phyloP scores from a whole-genome alignment of 2,329 filamentous ascomycete species.

The Pseudocercospora vitis region DNA sequence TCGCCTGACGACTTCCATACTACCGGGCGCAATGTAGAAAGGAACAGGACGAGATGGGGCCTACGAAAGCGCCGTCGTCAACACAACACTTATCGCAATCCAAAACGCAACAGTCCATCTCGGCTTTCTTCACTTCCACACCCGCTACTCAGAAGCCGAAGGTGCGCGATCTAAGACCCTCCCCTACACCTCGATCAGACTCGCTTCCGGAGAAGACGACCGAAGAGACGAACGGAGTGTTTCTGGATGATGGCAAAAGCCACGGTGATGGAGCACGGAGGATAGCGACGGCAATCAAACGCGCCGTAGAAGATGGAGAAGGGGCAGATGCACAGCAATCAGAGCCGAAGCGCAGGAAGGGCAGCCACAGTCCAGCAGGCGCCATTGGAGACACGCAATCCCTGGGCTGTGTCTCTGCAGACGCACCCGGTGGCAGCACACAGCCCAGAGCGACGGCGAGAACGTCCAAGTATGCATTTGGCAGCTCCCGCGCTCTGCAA shows the following conservation, averaged over 20 bases:
- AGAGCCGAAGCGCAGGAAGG: slow-evolving; percentile 23
- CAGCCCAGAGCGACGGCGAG: slow-evolving; percentile 45
- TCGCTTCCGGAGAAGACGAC: neutral
- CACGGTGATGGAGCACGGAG: neutral
- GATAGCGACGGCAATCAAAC: slow-evolving; percentile 22
- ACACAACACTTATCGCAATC: slow-evolving; percentile 36
- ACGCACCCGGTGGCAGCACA: slow-evolving; percentile 21
- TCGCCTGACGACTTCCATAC: no score
- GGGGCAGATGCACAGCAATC: slow-evolving; percentile 20
- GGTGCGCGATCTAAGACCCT: slow-evolving; percentile 12
- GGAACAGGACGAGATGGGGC: neutral
- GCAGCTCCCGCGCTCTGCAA: slow-evolving; percentile 46
- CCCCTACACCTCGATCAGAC: slow-evolving; percentile 18
- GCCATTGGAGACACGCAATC: neutral
- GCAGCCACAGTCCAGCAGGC: slow-evolving; percentile 26
- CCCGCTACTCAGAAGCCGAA: slow-evolving; percentile 31
- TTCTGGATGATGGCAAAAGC: slow-evolving; percentile 39
- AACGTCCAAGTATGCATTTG: slow-evolving; percentile 62
- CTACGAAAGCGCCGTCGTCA: neutral
- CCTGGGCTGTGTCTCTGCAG: neutral
- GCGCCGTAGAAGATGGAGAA: slow-evolving; percentile 21
- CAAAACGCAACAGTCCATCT: slow-evolving; percentile 76
- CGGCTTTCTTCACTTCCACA: slow-evolving; percentile 44
- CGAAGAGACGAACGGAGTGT: slow-evolving; percentile 22
- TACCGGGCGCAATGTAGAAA: no score